A percentile compares a stretch with the other conserved stretches of the same genome.
Conservation (phyloP, 1,284 basidiomycete species). For the Ustilago hordei region DNA sequence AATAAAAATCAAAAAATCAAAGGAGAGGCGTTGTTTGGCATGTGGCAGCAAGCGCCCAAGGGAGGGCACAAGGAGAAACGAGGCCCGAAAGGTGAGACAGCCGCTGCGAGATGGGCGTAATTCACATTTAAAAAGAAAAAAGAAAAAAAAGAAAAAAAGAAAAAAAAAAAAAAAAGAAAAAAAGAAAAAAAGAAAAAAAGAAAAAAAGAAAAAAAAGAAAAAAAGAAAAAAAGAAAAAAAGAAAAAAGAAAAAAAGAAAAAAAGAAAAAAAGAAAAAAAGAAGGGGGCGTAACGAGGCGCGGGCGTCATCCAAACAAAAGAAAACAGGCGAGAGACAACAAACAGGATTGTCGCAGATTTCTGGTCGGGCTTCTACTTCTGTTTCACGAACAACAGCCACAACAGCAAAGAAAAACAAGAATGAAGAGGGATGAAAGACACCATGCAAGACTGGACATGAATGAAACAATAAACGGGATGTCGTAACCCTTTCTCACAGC, state of each 20-base stretch:
- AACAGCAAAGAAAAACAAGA: background rate
- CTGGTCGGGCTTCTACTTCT: background rate
- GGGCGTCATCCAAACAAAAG: background rate
- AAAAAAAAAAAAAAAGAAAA: too few species aligned
- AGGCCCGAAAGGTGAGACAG: background rate
- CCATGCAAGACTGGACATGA: constrained; percentile 1
- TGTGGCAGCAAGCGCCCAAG: background rate
- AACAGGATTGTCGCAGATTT: constrained; percentile 23
- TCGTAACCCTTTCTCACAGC: background rate
- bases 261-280: too few species aligned
- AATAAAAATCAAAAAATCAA: background rate
- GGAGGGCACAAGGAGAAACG: background rate
- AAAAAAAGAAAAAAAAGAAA: too few species aligned
- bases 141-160: too few species aligned
- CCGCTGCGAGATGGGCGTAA: constrained; percentile 15
- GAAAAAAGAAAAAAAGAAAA: too few species aligned
- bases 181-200: too few species aligned
- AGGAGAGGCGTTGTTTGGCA: background rate
- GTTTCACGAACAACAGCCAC: background rate
- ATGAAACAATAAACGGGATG: background rate
- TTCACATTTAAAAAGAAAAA: too few species aligned
- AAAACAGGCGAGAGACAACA: constrained; percentile 18
- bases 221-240: too few species aligned
- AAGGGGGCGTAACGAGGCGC: background rate
- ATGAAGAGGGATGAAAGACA: background rate